Percentiles rank a stretch among this genome's conserved stretches.
Evolutionary conservation across 2,329 filamentous ascomycete species (phyloP).

Genomic region (Paracorniculantispora psalliotae): DNA sequence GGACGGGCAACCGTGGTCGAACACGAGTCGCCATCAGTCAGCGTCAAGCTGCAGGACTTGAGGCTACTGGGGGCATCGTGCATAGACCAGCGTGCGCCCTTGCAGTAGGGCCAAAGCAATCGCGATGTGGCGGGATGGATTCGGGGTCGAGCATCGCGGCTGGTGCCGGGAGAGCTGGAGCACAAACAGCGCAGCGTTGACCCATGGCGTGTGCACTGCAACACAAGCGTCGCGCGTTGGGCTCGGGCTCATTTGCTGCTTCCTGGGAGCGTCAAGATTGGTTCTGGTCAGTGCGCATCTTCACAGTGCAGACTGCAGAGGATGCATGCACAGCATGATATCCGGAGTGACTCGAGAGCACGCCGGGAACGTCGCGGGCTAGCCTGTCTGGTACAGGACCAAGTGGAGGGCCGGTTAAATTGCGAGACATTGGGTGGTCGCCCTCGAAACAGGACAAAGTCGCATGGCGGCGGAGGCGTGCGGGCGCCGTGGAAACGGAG

Average conservation of each 20-base stretch:
- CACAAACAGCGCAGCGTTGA: neutral
- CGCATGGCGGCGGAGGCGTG: neutral
- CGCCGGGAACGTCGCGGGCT: neutral
- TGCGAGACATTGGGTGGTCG: conserved; percentile 7
- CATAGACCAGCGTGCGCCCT: neutral
- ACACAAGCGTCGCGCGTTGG: neutral
- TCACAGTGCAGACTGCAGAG: neutral
- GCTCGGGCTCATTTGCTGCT: neutral
- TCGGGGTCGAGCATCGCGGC: neutral
- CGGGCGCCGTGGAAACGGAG: conserved; percentile 7
- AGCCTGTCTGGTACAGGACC: neutral
- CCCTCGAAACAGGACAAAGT: conserved; percentile 5
- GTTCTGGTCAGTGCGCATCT: neutral
- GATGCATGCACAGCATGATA: neutral
- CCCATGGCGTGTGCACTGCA: neutral
- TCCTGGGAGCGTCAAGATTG: neutral
- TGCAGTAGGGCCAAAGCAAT: neutral
- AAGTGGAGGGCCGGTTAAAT: conserved; percentile 11
- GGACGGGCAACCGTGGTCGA: neutral
- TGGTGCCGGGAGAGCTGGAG: neutral
- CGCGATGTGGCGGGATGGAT: conserved; percentile 8
- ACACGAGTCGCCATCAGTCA: neutral
- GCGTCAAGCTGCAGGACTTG: neutral
- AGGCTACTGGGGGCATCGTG: neutral
- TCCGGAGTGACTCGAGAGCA: neutral